These are phyloP conservation scores for Xerophyta viscosa DNA, from an alignment of 106 monocot species.

Conservation along the genomic window DNA sequence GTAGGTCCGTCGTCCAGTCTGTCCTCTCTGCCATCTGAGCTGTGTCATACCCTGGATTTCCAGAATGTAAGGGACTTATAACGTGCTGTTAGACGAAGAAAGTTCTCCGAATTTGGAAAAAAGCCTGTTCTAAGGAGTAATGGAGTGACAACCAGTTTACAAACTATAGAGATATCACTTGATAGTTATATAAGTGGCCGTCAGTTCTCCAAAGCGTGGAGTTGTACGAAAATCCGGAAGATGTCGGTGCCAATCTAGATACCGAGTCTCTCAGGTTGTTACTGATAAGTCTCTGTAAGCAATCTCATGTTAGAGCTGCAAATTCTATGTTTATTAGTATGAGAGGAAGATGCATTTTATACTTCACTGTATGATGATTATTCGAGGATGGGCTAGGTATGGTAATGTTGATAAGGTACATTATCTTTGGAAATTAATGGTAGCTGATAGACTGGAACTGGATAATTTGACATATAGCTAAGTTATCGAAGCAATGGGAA, in stretches of 20 bases:
- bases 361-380: slow-evolving; percentile 49
- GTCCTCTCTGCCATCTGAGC: slow-evolving; percentile 72
- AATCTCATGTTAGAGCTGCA: slow-evolving; percentile 66
- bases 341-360: slow-evolving; percentile 40
- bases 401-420: slow-evolving; percentile 71
- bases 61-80: slow-evolving; percentile 32
- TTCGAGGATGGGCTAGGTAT: slow-evolving; percentile 72
- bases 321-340: slow-evolving; percentile 40
- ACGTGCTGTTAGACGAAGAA: slow-evolving; percentile 69
- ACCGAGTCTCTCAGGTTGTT: slow-evolving; percentile 36
- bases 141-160: slow-evolving; percentile 32
- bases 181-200: slow-evolving; percentile 56
- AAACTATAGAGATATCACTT: slow-evolving; percentile 43
- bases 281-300: slow-evolving; percentile 47
- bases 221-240: slow-evolving; percentile 46
- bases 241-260: slow-evolving; percentile 34
- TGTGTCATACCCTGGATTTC: slow-evolving; percentile 26
- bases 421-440: slow-evolving; percentile 36
- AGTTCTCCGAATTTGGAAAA: slow-evolving; percentile 51
- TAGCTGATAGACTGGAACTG: slow-evolving; percentile 40
- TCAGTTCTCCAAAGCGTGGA: slow-evolving; percentile 54
- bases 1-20: slow-evolving; percentile 41
- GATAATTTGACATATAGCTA: slow-evolving; percentile 39
- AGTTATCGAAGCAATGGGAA: slow-evolving; percentile 59
- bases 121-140: slow-evolving; percentile 39